Percentiles rank a stretch among this genome's conserved stretches.
phyloP scores from a whole-genome alignment of 306 rosid genomes.

The Chamaecrista fasciculata region DNA sequence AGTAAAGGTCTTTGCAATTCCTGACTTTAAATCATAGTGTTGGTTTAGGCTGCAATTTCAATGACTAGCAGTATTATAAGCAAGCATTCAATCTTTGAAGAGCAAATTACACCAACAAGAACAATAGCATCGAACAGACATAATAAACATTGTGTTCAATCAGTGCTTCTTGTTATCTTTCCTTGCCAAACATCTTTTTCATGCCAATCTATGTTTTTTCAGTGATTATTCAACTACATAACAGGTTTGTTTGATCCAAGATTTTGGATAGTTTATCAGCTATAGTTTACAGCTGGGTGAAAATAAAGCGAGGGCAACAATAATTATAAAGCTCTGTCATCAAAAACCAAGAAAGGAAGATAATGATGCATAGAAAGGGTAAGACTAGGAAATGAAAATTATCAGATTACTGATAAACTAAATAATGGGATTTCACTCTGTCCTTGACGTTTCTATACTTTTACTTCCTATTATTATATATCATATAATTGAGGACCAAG shows the following conservation, averaged over 20 bases:
- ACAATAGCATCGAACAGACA: background rate
- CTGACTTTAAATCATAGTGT: background rate
- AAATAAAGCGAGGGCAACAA: background rate
- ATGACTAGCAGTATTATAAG: background rate
- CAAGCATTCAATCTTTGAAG: constrained; percentile 5
- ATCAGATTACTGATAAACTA: background rate
- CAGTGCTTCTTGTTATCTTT: background rate
- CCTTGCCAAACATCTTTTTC: background rate
- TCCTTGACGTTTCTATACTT: background rate
- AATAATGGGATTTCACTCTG: background rate
- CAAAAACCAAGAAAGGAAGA: constrained; percentile 9
- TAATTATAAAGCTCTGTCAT: background rate
- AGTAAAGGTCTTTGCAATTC: too few relatives aligned
- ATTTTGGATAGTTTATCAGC: background rate
- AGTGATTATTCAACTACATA: background rate
- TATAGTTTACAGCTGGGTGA: background rate
- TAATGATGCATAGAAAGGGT: constrained; percentile 17
- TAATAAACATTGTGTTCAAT: background rate
- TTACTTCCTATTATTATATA: background rate
- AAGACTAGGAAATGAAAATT: background rate
- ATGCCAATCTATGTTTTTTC: background rate
- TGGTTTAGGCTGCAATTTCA: constrained; percentile 15
- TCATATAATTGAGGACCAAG: background rate
- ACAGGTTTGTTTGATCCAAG: constrained; percentile 12
- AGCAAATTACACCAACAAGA: background rate